A percentile compares a stretch with the other conserved stretches of the same genome.
These are phyloP conservation scores for Oxyria digyna DNA, from an alignment of 148 eudicot genomes.

Conservation along the genomic window DNA sequence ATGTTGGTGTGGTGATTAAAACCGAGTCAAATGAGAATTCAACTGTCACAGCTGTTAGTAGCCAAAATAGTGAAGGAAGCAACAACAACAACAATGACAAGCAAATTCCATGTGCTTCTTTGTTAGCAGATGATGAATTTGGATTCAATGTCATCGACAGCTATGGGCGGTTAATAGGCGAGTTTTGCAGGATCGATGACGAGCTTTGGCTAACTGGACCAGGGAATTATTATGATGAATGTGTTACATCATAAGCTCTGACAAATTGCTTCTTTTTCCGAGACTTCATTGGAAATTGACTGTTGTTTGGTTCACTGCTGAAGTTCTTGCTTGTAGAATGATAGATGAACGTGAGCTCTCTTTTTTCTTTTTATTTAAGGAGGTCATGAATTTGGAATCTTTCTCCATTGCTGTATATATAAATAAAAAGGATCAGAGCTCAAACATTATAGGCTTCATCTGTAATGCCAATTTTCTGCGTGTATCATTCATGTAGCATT, in stretches of 20 bases:
- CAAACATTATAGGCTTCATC: too few relatives aligned
- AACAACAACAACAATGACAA: not conserved
- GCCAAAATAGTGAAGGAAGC: not conserved
- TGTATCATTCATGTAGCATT: not conserved
- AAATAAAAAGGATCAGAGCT: not conserved
- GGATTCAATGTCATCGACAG: not conserved
- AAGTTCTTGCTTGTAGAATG: not conserved
- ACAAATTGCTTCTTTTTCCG: not conserved
- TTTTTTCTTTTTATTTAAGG: not conserved
- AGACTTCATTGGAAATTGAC: too few relatives aligned
- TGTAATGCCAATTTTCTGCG: not conserved
- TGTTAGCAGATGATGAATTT: not conserved
- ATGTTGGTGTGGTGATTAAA: not conserved
- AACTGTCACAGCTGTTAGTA: not conserved
- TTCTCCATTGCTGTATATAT: not conserved
- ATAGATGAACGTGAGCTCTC: not conserved
- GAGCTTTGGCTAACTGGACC: not conserved
- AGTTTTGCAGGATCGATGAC: not conserved
- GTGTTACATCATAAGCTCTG: not conserved
- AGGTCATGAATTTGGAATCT: not conserved
- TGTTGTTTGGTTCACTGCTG: not conserved
- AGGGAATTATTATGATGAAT: not conserved
- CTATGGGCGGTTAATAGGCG: not conserved
- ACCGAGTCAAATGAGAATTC: not conserved
- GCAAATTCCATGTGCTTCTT: not conserved